Conservation (phyloP, 2,329 filamentous ascomycete genomes). For the Penicillium verrucosum region DNA sequence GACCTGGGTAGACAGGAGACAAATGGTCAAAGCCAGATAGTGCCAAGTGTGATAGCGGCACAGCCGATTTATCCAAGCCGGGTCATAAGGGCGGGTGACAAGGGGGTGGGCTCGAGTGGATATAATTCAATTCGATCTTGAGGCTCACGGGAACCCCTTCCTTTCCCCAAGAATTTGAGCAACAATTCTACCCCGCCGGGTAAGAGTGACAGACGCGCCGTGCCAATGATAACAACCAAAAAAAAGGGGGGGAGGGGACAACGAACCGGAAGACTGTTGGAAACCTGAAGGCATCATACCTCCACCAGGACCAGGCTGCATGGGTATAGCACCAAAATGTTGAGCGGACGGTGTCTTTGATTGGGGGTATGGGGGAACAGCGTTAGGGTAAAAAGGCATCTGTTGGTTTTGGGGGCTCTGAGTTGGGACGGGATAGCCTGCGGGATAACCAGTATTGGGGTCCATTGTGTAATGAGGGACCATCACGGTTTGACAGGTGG, state of each 20-base stretch:
- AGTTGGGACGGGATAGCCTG: constrained; percentile 35
- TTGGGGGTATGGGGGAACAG: constrained; percentile 33
- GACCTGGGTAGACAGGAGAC: constrained; percentile 1
- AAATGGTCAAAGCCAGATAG: constrained; percentile 1
- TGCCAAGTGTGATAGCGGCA: constrained; percentile 9
- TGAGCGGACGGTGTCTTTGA: constrained; percentile 26
- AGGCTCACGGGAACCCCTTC: constrained; percentile 1
- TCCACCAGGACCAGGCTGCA: constrained; percentile 38
- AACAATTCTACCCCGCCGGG: constrained; percentile 6
- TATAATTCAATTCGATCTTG: constrained; percentile 2
- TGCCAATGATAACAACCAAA: constrained; percentile 14
- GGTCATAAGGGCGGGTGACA: neutral
- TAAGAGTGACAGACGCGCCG: constrained; percentile 6
- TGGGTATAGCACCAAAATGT: constrained; percentile 35
- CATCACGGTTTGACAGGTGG: constrained; percentile 3
- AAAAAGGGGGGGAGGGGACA: constrained; percentile 1
- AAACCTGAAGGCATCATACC: constrained; percentile 39
- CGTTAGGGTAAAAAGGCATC: constrained; percentile 38
- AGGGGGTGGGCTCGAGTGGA: neutral
- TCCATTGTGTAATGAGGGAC: constrained; percentile 23
- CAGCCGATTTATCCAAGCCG: constrained; percentile 5
- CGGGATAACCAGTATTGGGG: constrained; percentile 25
- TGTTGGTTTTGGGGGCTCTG: constrained; percentile 33
- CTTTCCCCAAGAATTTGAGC: neutral
- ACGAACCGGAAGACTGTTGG: constrained; percentile 38